Evolutionary conservation across 225 moss, liverwort and hornwort species (phyloP).

Genomic region (Pleurozium schreberi): DNA sequence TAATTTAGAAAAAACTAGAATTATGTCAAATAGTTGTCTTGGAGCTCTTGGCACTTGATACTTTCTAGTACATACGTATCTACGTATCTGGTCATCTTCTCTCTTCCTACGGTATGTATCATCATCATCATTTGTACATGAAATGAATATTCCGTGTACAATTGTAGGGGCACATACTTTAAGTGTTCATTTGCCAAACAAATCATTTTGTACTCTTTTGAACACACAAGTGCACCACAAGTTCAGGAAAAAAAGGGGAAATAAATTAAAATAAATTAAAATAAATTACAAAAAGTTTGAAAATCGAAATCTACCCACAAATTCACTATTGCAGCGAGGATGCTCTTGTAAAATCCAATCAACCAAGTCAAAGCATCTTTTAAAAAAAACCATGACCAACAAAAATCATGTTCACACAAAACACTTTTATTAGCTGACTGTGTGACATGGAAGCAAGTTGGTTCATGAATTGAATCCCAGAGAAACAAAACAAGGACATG

Average conservation of each 20-base stretch:
- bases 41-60: not conserved
- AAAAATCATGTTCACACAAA: not conserved
- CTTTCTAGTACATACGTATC: not conserved
- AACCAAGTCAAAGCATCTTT: not conserved
- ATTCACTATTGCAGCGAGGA: not conserved
- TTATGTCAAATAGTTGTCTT: not conserved
- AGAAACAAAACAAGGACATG: not conserved
- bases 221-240: not conserved
- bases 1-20: not conserved
- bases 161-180: not conserved
- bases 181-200: not conserved
- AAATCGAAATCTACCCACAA: not conserved
- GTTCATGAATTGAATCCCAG: not conserved
- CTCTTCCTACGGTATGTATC: not conserved
- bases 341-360: not conserved
- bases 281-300: no score
- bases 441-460: not conserved
- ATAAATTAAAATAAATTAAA: no score
- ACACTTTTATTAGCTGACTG: not conserved
- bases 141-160: not conserved
- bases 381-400: not conserved
- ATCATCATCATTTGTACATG: not conserved
- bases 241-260: not conserved
- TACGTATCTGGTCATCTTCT: not conserved
- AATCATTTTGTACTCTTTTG: not conserved